These are phyloP conservation scores for Aspergillus costaricaensis DNA, from an alignment of 2,329 filamentous ascomycete species.

Conservation along the genomic window DNA sequence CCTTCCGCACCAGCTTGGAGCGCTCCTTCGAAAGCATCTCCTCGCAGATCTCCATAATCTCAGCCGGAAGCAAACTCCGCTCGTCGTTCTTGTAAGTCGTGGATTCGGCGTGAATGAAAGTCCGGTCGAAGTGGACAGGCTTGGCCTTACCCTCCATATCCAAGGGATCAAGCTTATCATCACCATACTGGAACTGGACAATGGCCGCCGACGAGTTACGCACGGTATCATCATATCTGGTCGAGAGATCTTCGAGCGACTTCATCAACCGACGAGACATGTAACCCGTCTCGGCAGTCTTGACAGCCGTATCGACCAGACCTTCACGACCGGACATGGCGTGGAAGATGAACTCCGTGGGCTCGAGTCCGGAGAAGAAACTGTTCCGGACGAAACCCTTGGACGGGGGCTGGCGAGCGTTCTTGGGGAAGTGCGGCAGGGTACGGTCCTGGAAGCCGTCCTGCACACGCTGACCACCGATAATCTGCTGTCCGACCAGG, in stretches of 20 bases:
- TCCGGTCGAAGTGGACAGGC: conserved; percentile 88
- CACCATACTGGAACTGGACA: conserved; percentile 96
- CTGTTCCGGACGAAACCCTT: conserved; percentile 98
- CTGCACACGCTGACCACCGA: conserved; percentile 85
- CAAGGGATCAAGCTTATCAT: conserved; percentile 91
- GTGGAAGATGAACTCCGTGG: conserved; percentile 96
- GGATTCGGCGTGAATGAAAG: conserved; percentile 77
- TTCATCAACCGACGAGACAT: conserved; percentile 99
- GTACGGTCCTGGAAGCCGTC: conserved; percentile 97
- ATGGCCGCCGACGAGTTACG: conserved; percentile 85
- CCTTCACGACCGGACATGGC: conserved; percentile 98
- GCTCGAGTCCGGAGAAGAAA: conserved; percentile 89
- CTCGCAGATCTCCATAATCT: conserved; percentile 70
- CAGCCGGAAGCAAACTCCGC: conserved; percentile 68
- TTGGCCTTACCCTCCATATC: conserved; percentile 96
- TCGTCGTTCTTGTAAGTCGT: conserved; percentile 80
- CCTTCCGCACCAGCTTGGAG: conserved; percentile 62
- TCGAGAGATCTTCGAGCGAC: conserved; percentile 90
- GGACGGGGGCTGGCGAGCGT: conserved; percentile 84
- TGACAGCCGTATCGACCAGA: conserved; percentile 97
- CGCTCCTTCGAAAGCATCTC: conserved; percentile 69
- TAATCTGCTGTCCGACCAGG: conserved; percentile 96
- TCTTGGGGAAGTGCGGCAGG: conserved; percentile 92
- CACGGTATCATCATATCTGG: conserved; percentile 91
- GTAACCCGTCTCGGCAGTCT: conserved; percentile 97